Evolutionary conservation across 441 rosid species (phyloP).

Genomic region (Erysimum pusillum): DNA sequence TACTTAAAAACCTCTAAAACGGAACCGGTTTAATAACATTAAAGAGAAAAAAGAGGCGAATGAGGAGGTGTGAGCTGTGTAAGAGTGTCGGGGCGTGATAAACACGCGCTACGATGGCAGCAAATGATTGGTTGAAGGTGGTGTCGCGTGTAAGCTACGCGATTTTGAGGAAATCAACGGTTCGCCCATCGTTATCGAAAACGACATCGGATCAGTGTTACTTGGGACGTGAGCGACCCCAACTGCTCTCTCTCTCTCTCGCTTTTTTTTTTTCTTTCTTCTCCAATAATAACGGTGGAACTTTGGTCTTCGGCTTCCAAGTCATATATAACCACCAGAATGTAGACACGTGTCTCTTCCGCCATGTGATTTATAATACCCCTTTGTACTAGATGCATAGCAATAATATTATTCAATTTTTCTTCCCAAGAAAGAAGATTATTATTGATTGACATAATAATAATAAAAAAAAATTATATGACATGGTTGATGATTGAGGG

Average conservation of each 20-base stretch:
- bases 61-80: no score
- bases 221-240: conserved; percentile 40
- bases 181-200: conserved; percentile 32
- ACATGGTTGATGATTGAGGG: conserved; percentile 8
- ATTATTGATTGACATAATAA: no score
- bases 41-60: no score
- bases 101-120: conserved; percentile 24
- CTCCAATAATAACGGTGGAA: conserved; percentile 29
- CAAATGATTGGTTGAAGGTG: conserved; percentile 8
- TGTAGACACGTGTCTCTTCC: conserved; percentile 37
- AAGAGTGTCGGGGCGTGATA: conserved; percentile 40
- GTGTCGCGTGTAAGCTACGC: conserved; percentile 42
- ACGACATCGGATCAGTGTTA: conserved; percentile 36
- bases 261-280: neutral
- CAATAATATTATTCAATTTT: neutral
- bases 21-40: no score
- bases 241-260: neutral
- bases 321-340: conserved; percentile 7
- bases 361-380: neutral
- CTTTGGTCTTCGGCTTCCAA: neutral
- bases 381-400: neutral
- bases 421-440: neutral
- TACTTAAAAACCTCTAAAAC: no score
- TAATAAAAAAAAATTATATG: neutral
- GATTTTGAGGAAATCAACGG: conserved; percentile 40